A percentile compares a stretch with the other conserved stretches of the same genome.
Evolutionary conservation across 805 yeast genomes (phyloP).

Genomic region (Yarrowia sp.): DNA sequence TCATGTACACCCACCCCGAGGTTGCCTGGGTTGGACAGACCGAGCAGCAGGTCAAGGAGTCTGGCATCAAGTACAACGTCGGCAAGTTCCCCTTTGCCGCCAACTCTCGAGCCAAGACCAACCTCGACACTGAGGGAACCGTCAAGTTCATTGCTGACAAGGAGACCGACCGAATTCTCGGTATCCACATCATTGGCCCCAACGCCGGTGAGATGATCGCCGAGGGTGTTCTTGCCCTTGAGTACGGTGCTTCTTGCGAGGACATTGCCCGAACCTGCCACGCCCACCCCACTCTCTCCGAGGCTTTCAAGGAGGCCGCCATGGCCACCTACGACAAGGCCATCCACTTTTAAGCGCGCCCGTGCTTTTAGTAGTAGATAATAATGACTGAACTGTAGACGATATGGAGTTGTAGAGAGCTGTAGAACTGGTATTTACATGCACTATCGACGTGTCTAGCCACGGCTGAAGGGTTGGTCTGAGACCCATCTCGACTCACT

Average conservation of each 20-base stretch:
- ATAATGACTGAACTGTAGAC: constrained; percentile 16
- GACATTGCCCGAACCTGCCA: constrained; percentile 97
- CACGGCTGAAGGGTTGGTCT: not conserved
- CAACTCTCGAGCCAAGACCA: constrained; percentile 98
- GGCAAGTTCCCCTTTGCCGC: constrained; percentile 99
- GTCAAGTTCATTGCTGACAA: constrained; percentile 95
- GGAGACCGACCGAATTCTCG: constrained; percentile 93
- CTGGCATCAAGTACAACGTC: constrained; percentile 84
- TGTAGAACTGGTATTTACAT: not conserved
- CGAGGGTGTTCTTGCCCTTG: constrained; percentile 95
- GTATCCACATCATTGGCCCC: constrained; percentile 96
- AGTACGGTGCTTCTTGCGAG: constrained; percentile 98
- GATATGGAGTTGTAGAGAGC: not conserved
- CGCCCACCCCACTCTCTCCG: constrained; percentile 97
- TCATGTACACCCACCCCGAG: constrained; percentile 99
- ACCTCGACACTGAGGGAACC: constrained; percentile 93
- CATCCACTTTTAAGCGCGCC: constrained; percentile 67
- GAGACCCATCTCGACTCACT: too few species aligned
- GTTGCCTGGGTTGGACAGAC: constrained; percentile 99
- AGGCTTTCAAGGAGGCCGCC: constrained; percentile 98
- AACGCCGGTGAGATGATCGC: constrained; percentile 99
- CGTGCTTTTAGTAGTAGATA: not conserved
- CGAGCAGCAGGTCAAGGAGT: constrained; percentile 90
- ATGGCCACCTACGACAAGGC: constrained; percentile 89
- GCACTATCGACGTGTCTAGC: not conserved